A percentile compares a stretch with the other conserved stretches of the same genome.
These are phyloP conservation scores for Phytophthora vignae DNA, from an alignment of 352 stramenopile genomes.

Conservation along the genomic window DNA sequence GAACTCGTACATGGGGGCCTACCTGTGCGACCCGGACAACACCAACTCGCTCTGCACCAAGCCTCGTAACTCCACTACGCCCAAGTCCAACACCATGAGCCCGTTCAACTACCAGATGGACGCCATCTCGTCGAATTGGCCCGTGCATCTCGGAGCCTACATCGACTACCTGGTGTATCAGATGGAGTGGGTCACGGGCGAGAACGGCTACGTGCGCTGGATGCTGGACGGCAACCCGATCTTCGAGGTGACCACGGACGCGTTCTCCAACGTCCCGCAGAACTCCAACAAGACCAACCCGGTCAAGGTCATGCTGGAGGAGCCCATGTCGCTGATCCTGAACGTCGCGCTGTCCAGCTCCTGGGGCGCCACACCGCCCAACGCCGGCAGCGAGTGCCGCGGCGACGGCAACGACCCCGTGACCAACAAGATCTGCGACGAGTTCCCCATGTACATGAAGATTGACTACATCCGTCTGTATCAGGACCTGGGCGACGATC, in stretches of 20 bases:
- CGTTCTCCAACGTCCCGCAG: conserved; percentile 64
- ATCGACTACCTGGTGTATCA: conserved; percentile 70
- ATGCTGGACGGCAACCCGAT: conserved; percentile 66
- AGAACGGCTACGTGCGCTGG: conserved; percentile 73
- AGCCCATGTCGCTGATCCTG: conserved; percentile 94
- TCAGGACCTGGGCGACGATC: conserved; percentile 55
- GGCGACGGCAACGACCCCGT: conserved; percentile 49
- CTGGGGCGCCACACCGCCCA: conserved; percentile 80
- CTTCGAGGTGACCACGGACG: conserved; percentile 66
- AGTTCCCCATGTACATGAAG: conserved; percentile 82
- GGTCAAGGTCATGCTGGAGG: conserved; percentile 77
- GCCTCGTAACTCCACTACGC: conserved; percentile 44
- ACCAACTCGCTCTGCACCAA: conserved; percentile 42
- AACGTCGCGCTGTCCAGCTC: conserved; percentile 93
- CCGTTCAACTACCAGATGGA: conserved; percentile 84
- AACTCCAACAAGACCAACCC: conserved; percentile 54
- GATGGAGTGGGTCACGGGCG: conserved; percentile 75
- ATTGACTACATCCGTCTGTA: conserved; percentile 80
- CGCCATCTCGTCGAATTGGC: conserved; percentile 80
- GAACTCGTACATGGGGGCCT: conserved; percentile 74
- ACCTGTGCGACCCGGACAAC: conserved; percentile 69
- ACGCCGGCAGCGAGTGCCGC: conserved; percentile 55
- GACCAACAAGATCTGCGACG: conserved; percentile 65
- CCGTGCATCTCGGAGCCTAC: conserved; percentile 66
- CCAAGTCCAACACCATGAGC: conserved; percentile 66